Evolutionary conservation across 2,329 filamentous ascomycete genomes (phyloP).

Genomic region (Rhinocladiella similis): DNA sequence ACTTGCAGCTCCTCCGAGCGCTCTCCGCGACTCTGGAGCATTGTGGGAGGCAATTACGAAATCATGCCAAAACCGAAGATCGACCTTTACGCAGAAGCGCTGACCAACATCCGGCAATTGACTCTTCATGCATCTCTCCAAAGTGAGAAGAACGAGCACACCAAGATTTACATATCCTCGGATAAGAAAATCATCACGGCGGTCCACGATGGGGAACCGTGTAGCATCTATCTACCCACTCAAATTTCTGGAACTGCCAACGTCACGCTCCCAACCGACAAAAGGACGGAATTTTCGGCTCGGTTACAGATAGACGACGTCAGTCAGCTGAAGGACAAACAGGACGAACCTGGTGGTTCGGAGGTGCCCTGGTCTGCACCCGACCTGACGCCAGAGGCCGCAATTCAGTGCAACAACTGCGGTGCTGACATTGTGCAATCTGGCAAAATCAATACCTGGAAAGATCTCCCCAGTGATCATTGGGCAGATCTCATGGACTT

Average conservation of each 20-base stretch:
- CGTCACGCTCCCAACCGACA: conserved; percentile 49
- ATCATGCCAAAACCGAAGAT: conserved; percentile 26
- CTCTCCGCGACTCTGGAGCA: not conserved
- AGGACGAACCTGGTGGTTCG: conserved; percentile 12
- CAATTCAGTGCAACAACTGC: conserved; percentile 44
- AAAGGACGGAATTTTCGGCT: conserved; percentile 52
- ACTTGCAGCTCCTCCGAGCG: not conserved
- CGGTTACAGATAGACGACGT: conserved; percentile 53
- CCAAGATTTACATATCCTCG: conserved; percentile 45
- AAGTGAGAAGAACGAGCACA: conserved; percentile 44
- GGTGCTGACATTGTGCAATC: conserved; percentile 33
- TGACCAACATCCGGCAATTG: conserved; percentile 61
- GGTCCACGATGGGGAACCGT: conserved; percentile 46
- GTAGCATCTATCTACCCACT: conserved; percentile 49
- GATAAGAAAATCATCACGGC: conserved; percentile 47
- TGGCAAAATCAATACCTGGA: conserved; percentile 63
- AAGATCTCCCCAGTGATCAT: conserved; percentile 90
- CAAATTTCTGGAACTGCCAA: conserved; percentile 46
- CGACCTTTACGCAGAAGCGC: conserved; percentile 59
- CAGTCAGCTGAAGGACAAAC: conserved; percentile 18
- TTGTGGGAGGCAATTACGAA: not conserved
- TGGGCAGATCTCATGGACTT: conserved; percentile 99
- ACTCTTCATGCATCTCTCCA: conserved; percentile 57
- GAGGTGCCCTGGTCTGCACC: conserved; percentile 32
- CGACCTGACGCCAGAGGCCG: conserved; percentile 41